Conservation (phyloP, 352 stramenopile species). For the Aphanomyces cochlioides region DNA sequence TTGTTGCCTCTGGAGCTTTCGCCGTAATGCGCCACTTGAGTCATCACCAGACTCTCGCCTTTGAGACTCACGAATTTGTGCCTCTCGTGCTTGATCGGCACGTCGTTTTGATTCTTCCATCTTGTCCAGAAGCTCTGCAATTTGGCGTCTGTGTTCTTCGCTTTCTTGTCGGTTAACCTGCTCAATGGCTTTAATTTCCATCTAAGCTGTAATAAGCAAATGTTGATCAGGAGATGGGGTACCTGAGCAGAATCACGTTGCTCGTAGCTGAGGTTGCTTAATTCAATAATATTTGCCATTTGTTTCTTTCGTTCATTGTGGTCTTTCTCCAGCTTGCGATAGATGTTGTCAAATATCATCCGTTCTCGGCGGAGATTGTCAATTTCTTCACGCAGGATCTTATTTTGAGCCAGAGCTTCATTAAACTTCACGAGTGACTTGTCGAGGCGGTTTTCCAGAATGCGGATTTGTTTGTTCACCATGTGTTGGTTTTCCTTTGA, state of each 20-base stretch:
- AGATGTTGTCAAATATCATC: slow-evolving; percentile 95
- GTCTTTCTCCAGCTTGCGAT: slow-evolving; percentile 87
- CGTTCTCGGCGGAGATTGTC: slow-evolving; percentile 91
- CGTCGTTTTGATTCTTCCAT: slow-evolving; percentile 57
- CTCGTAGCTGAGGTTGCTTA: slow-evolving; percentile 93
- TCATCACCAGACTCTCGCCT: slow-evolving; percentile 52
- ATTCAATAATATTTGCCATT: slow-evolving; percentile 94
- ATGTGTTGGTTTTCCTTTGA: slow-evolving; percentile 94
- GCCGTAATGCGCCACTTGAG: slow-evolving; percentile 49
- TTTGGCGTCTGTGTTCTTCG: slow-evolving; percentile 53
- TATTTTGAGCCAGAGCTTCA: slow-evolving; percentile 91
- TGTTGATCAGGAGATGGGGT: slow-evolving; percentile 1
- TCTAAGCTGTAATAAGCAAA: slow-evolving; percentile 25
- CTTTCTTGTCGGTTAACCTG: slow-evolving; percentile 87
- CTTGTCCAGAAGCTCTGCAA: slow-evolving; percentile 55
- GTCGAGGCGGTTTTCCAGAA: slow-evolving; percentile 96
- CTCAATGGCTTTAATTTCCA: slow-evolving; percentile 90
- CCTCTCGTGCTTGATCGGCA: slow-evolving; percentile 33
- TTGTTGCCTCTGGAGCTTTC: slow-evolving; percentile 67
- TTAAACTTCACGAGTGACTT: slow-evolving; percentile 98
- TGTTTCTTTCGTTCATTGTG: slow-evolving; percentile 93
- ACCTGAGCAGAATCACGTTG: slow-evolving; percentile 89
- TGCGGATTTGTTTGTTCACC: slow-evolving; percentile 94
- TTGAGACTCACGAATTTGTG: slow-evolving; percentile 8
- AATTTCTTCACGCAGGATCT: slow-evolving; percentile 88